Evolutionary conservation across 805 yeast species (phyloP).

Genomic region (Saccharomycopsis babjevae): DNA sequence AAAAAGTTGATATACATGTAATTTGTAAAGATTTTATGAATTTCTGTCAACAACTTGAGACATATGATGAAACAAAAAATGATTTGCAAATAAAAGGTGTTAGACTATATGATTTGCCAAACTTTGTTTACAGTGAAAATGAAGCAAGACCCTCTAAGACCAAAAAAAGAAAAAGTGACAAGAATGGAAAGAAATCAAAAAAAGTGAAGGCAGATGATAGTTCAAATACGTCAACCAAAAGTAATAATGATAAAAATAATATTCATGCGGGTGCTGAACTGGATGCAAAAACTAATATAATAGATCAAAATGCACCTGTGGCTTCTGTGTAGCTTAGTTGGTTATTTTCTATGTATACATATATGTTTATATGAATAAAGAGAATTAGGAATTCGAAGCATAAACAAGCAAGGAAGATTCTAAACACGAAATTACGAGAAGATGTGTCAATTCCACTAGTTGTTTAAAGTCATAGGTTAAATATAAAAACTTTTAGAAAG

Average conservation of each 20-base stretch:
- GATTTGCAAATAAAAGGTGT: constrained; percentile 54
- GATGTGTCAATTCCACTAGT: too few relatives aligned
- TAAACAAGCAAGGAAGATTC: too few relatives aligned
- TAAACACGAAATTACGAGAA: too few relatives aligned
- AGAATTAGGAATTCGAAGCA: too few relatives aligned
- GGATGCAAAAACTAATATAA: neutral
- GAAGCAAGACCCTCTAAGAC: constrained; percentile 64
- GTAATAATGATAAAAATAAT: neutral
- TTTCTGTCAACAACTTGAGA: constrained; percentile 64
- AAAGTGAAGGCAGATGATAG: constrained; percentile 19
- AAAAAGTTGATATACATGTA: constrained; percentile 71
- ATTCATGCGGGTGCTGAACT: neutral
- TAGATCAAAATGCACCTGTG: neutral
- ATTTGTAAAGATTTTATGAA: constrained; percentile 87
- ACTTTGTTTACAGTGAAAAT: constrained; percentile 68
- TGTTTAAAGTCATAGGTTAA: too few relatives aligned
- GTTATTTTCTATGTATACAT: neutral
- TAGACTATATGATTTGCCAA: constrained; percentile 71
- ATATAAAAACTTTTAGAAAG: too few relatives aligned
- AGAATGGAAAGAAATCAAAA: constrained; percentile 30
- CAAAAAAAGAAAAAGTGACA: constrained; percentile 40
- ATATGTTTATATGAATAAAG: neutral
- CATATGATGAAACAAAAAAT: constrained; percentile 50
- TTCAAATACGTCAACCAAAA: neutral
- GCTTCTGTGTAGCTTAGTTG: neutral